These are phyloP conservation scores for Moelleriella libera DNA, from an alignment of 2,329 filamentous ascomycete genomes.

Conservation along the genomic window DNA sequence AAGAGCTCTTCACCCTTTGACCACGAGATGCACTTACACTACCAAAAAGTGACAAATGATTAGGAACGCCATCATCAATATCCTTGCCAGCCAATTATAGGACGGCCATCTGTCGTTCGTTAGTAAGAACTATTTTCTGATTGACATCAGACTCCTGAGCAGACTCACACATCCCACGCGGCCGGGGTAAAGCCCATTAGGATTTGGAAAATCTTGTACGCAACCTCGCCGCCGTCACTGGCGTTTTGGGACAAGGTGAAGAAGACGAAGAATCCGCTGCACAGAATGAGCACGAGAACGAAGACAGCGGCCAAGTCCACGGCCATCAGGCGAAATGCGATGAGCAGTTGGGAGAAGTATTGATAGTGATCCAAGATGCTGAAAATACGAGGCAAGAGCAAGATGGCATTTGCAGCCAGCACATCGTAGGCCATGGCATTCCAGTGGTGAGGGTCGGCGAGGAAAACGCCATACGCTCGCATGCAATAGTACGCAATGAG, in stretches of 20 bases:
- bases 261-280: constrained; percentile 90
- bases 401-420: constrained; percentile 78
- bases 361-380: constrained; percentile 88
- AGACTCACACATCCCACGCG: constrained; percentile 69
- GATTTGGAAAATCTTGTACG: constrained; percentile 85
- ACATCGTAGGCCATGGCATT: constrained; percentile 86
- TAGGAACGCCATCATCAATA: constrained; percentile 66
- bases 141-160: neutral
- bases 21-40: constrained; percentile 35
- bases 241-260: constrained; percentile 70
- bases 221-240: constrained; percentile 58
- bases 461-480: constrained; percentile 73
- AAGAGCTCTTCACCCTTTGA: neutral
- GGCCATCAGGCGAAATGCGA: constrained; percentile 89
- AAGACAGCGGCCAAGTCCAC: constrained; percentile 77
- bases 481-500: constrained; percentile 84
- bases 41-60: constrained; percentile 94
- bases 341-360: constrained; percentile 89
- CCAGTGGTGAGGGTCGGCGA: constrained; percentile 60
- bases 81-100: constrained; percentile 67
- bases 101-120: constrained; percentile 38
- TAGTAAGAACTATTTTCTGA: neutral
- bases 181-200: constrained; percentile 93
- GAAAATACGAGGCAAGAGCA: constrained; percentile 82
- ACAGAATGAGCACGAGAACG: constrained; percentile 70